Percentiles rank a stretch among this genome's conserved stretches.
Conservation (phyloP, 169 alveolate species). For the Toxoplasma gondii region DNA sequence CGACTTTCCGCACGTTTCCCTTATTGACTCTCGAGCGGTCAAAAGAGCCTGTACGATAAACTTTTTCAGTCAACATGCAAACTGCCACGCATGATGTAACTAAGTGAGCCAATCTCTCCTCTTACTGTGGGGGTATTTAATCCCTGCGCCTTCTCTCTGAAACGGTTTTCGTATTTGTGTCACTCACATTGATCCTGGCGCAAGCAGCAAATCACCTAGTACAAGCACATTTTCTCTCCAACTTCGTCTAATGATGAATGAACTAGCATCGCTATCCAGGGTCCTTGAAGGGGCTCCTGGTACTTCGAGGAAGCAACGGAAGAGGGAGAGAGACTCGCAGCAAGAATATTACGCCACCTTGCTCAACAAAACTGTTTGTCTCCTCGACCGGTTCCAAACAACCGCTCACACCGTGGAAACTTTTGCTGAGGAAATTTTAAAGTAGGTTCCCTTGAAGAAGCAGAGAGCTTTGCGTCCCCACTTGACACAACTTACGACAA, state of each 20-base stretch:
- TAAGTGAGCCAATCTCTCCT: no score
- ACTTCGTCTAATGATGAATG: background rate
- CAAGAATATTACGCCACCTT: background rate
- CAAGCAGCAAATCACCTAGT: no score
- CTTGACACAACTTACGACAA: background rate
- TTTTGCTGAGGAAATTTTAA: background rate
- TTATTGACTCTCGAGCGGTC: no score
- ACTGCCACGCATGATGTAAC: no score
- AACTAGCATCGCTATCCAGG: background rate
- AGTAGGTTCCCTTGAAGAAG: slow-evolving; percentile 12
- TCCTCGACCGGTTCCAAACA: background rate
- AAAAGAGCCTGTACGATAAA: no score
- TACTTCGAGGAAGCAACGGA: background rate
- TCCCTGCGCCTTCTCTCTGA: no score
- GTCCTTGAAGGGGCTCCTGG: background rate
- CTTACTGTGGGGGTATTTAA: no score
- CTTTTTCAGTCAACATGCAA: no score
- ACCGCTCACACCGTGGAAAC: slow-evolving; percentile 30
- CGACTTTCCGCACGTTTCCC: no score
- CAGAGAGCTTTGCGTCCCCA: background rate
- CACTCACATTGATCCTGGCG: no score
- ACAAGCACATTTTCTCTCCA: no score
- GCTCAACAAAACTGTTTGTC: background rate
- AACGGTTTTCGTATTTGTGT: no score
- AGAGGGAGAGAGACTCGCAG: background rate